phyloP scores from a whole-genome alignment of 2,329 filamentous ascomycete genomes.

The Paraconiothyrium brasiliense region DNA sequence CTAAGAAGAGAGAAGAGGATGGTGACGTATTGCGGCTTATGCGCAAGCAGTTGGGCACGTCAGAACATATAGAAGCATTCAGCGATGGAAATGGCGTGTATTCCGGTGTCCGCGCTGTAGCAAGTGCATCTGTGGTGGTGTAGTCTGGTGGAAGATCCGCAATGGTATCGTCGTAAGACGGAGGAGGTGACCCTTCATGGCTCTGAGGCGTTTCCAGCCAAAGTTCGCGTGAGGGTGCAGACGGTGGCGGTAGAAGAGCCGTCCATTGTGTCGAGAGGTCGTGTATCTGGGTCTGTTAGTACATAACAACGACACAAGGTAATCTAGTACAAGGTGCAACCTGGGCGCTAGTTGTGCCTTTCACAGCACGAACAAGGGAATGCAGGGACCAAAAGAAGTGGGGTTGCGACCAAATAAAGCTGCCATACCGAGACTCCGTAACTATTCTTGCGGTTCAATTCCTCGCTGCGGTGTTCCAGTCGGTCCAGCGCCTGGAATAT shows the following conservation, averaged over 20 bases:
- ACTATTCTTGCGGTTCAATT: constrained; percentile 27
- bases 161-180: constrained; percentile 55
- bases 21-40: constrained; percentile 41
- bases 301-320: constrained; percentile 4
- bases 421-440: constrained; percentile 44
- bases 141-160: constrained; percentile 57
- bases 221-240: constrained; percentile 33
- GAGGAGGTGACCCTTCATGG: constrained; percentile 44
- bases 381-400: constrained; percentile 28
- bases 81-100: constrained; percentile 44
- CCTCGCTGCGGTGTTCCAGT: constrained; percentile 38
- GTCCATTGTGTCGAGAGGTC: constrained; percentile 32
- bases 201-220: constrained; percentile 33
- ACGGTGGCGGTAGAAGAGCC: constrained; percentile 27
- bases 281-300: constrained; percentile 41
- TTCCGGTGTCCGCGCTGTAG: constrained; percentile 46
- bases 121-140: constrained; percentile 53
- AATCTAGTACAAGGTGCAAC: background rate
- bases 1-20: constrained; percentile 38
- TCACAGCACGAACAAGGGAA: constrained; percentile 17
- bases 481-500: constrained; percentile 40
- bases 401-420: constrained; percentile 31
- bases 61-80: constrained; percentile 42
- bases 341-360: constrained; percentile 8
- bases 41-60: constrained; percentile 40